Base-by-base conservation (phyloP, 2,329 filamentous ascomycete genomes). In the Sporothrix dimorphospora region DNA sequence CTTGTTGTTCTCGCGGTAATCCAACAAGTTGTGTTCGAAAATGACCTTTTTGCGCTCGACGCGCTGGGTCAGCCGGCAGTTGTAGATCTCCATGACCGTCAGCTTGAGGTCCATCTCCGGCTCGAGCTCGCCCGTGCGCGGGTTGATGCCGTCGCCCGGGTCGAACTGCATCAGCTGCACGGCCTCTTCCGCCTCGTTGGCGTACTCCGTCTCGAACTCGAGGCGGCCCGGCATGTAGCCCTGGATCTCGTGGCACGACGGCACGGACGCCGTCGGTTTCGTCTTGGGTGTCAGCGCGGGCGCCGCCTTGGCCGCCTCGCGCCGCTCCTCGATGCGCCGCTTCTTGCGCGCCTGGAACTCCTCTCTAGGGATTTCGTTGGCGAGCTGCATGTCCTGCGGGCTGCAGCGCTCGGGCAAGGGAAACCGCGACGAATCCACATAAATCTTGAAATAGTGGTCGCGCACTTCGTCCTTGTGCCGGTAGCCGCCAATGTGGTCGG, bases 141-240 rank as follows among this genome's bases (percentile, higher is more conserved):
- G 90, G 78, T 97, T 97, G 76, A 97, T 86, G 72, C 96, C 96
- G 81, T 98, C 95, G 34, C 96, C 96, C 0, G 96, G 95, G 72
- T 98, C 95, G 78, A 99, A 99, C 75, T 97, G 92, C 94, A 99
- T 98, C 75, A 97, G 91, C 80, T 99, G 96, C 1, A 99, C 96
- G 0, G 95, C 95, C 82, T 98, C 97, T 83, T 99, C 96, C 0
- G 96, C 96, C 78, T 99, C 96, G 78, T 99, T 99, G 78, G 95
- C 93, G 79, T 97, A 96, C 78, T 99, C 96, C 0, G 93, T 98
- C 85, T 99, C 96, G 75, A 99, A 99, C 79, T 99, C 96, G 75
- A 99, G 82, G 53, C 96, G 94, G 59, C 96, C 96, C 3, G 96
- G 96, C 96, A 99, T 99, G 80, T 97, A 99, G 3, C 96, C 96